A percentile compares a stretch with the other conserved stretches of the same genome.
phyloP scores from a whole-genome alignment of 73 alveolate species.

The Paramecium biaurelia region DNA sequence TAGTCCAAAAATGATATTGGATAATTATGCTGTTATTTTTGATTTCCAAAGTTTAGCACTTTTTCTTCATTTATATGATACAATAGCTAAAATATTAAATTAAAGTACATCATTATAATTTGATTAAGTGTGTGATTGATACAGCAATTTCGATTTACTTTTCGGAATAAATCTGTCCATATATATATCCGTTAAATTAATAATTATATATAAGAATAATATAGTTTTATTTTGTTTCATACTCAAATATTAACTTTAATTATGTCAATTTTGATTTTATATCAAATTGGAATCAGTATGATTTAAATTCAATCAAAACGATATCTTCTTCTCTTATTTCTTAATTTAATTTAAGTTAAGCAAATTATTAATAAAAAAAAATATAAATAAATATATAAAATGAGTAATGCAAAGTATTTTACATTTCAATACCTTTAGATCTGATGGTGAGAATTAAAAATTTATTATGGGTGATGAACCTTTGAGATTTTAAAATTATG shows the following conservation, averaged over 20 bases:
- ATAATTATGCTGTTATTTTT: conserved; percentile 42
- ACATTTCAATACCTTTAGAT: not conserved
- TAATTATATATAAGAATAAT: not conserved
- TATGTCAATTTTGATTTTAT: not conserved
- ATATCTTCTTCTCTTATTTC: not conserved
- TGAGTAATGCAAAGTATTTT: conserved; percentile 49
- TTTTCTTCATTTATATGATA: conserved; percentile 48
- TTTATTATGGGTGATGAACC: conserved; percentile 35
- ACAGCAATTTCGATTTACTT: not conserved
- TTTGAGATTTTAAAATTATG: conserved; percentile 13
- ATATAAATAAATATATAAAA: not conserved
- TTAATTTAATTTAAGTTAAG: not conserved
- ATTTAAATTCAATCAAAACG: not conserved
- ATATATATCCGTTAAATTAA: conserved; percentile 42
- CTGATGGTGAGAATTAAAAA: conserved; percentile 48
- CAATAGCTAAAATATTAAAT: not conserved
- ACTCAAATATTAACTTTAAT: not conserved
- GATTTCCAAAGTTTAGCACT: conserved; percentile 44
- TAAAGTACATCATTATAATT: conserved; percentile 16
- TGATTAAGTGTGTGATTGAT: conserved; percentile 35
- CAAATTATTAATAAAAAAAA: not conserved
- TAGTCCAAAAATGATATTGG: conserved; percentile 11
- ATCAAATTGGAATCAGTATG: not conserved
- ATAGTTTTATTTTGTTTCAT: not conserved
- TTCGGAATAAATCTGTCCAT: conserved; percentile 44